These are phyloP conservation scores for Breynia disticha DNA, from an alignment of 441 rosid species.

Conservation along the genomic window DNA sequence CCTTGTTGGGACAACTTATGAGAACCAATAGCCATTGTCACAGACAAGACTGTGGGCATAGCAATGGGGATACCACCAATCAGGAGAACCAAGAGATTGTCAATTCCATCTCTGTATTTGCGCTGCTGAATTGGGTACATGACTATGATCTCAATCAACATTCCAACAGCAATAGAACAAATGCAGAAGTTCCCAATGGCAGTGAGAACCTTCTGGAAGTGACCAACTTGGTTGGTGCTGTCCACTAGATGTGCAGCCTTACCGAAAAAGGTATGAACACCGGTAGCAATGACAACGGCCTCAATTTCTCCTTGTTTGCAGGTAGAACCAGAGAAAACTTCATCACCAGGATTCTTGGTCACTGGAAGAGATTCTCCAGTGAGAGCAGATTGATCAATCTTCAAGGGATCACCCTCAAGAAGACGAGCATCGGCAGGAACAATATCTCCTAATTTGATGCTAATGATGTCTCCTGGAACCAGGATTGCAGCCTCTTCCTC, in stretches of 20 bases:
- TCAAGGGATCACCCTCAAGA: slow-evolving; percentile 67
- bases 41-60: slow-evolving; percentile 80
- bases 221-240: slow-evolving; percentile 73
- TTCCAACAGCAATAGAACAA: slow-evolving; percentile 63
- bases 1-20: slow-evolving; percentile 73
- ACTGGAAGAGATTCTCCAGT: slow-evolving; percentile 70
- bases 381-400: slow-evolving; percentile 71
- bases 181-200: slow-evolving; percentile 88
- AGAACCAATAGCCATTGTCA: slow-evolving; percentile 88
- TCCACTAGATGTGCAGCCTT: slow-evolving; percentile 88
- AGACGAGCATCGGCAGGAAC: slow-evolving; percentile 83
- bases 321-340: slow-evolving; percentile 74
- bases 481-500: slow-evolving; percentile 68
- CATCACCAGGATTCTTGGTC: slow-evolving; percentile 51
- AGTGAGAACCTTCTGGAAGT: slow-evolving; percentile 67
- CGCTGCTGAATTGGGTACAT: slow-evolving; percentile 72
- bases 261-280: slow-evolving; percentile 83
- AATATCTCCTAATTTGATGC: slow-evolving; percentile 75
- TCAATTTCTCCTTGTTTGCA: slow-evolving; percentile 88
- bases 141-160: slow-evolving; percentile 51
- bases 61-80: slow-evolving; percentile 94
- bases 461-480: slow-evolving; percentile 75
- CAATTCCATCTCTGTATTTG: slow-evolving; percentile 63
- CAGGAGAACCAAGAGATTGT: slow-evolving; percentile 68
- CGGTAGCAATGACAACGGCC: slow-evolving; percentile 76